Conservation (phyloP, 1,139 yeast species). For the Diutina siamensis region DNA sequence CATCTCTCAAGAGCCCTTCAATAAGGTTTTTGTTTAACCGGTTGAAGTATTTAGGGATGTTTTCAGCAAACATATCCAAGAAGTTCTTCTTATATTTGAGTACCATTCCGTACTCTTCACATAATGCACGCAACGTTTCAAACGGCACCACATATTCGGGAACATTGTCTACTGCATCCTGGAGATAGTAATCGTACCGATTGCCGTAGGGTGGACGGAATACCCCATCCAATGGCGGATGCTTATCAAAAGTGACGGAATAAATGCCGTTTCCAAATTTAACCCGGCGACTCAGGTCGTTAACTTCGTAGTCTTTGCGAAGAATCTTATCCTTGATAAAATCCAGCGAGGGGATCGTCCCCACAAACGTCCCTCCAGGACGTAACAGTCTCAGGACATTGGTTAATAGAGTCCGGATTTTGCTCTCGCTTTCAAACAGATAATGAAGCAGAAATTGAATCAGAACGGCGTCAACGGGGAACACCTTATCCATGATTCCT, state of each 20-base stretch:
- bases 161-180: conserved; percentile 92
- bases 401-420: conserved; percentile 58
- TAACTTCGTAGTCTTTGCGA: conserved; percentile 26
- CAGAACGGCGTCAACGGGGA: conserved; percentile 82
- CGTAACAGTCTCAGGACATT: conserved; percentile 69
- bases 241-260: conserved; percentile 64
- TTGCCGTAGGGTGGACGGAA: conserved; percentile 78
- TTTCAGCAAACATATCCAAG: conserved; percentile 70
- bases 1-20: conserved; percentile 60
- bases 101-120: conserved; percentile 73
- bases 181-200: conserved; percentile 65
- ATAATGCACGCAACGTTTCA: conserved; percentile 70
- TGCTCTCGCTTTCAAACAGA: conserved; percentile 79
- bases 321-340: conserved; percentile 57
- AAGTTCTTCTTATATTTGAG: conserved; percentile 68
- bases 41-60: conserved; percentile 54
- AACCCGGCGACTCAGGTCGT: conserved; percentile 20
- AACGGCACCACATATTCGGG: conserved; percentile 98
- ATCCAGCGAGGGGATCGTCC: conserved; percentile 91
- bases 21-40: conserved; percentile 52
- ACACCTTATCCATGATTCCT: conserved; percentile 43
- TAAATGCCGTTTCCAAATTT: conserved; percentile 83
- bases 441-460: conserved; percentile 90
- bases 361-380: conserved; percentile 79
- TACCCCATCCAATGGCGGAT: conserved; percentile 61